These are phyloP conservation scores for Cynanchum wilfordii DNA, from an alignment of 257 asterid genomes.

Conservation along the genomic window DNA sequence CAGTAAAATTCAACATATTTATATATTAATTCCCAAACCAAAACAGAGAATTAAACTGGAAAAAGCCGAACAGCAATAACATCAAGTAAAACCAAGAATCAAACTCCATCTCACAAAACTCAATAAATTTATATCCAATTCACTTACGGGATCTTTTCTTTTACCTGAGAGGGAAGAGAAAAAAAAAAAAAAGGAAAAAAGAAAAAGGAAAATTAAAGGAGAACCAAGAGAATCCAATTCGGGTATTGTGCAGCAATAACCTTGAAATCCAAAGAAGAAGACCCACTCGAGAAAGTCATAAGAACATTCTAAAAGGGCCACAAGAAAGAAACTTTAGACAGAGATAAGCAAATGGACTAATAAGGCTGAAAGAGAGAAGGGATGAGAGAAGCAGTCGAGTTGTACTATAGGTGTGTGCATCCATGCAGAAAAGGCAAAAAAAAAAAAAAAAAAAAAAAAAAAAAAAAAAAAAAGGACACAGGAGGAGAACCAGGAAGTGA, in stretches of 20 bases:
- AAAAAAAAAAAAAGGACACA: background rate
- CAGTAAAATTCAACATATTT: background rate
- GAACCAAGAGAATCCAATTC: conserved; percentile 9
- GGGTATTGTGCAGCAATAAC: conserved; percentile 5
- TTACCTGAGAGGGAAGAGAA: conserved; percentile 8
- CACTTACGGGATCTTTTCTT: background rate
- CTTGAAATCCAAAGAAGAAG: conserved; percentile 19
- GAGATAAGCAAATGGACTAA: background rate
- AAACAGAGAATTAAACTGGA: background rate
- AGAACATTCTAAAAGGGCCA: background rate
- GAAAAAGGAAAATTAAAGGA: no score
- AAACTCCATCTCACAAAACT: background rate
- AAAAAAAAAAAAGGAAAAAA: no score
- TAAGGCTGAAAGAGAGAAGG: background rate
- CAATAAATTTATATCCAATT: background rate
- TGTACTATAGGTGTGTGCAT: conserved; percentile 6
- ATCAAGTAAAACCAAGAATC: background rate
- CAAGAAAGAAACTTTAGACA: background rate
- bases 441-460: conserved; percentile 2
- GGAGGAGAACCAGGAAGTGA: conserved; percentile 6
- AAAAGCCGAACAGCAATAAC: background rate
- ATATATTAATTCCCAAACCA: background rate
- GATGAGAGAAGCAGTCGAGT: background rate
- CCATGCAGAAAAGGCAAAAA: conserved; percentile 16
- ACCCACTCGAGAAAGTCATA: conserved; percentile 9